phyloP scores from a whole-genome alignment of 1,284 basidiomycete genomes.

The Sporisorium sorghi region DNA sequence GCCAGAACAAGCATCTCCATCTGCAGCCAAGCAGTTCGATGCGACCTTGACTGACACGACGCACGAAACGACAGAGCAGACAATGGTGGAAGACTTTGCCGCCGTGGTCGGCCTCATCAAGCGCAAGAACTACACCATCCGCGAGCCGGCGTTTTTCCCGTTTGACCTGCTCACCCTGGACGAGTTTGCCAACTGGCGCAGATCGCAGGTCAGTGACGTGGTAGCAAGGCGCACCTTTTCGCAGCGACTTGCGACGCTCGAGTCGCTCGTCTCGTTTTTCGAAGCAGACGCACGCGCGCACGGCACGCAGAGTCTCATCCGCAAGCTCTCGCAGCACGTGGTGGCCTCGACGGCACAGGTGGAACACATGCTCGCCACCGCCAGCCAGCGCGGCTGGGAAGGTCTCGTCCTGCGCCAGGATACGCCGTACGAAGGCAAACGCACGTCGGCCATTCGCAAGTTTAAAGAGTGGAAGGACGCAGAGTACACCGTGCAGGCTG shows the following conservation, averaged over 20 bases:
- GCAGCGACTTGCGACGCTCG: conserved; percentile 27
- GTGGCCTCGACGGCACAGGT: conserved; percentile 19
- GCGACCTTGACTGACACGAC: background rate
- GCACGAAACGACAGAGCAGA: conserved; percentile 2
- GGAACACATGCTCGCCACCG: conserved; percentile 21
- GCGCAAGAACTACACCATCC: conserved; percentile 31
- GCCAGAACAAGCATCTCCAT: conserved; percentile 34
- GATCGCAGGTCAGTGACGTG: background rate
- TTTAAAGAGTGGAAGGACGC: conserved; percentile 56
- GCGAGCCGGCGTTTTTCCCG: conserved; percentile 48
- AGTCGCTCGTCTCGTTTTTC: conserved; percentile 28
- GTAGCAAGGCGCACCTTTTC: conserved; percentile 24
- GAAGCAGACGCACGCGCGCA: conserved; percentile 10
- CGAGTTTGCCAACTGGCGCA: conserved; percentile 54
- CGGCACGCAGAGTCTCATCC: conserved; percentile 19
- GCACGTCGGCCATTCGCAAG: conserved; percentile 51
- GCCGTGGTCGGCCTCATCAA: conserved; percentile 44
- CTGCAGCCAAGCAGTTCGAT: conserved; percentile 27
- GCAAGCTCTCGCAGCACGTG: conserved; percentile 40
- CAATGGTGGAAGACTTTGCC: conserved; percentile 54
- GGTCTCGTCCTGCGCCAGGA: conserved; percentile 54
- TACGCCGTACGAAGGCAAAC: conserved; percentile 52
- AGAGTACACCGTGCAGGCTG: conserved; percentile 49
- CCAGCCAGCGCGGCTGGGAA: conserved; percentile 52
- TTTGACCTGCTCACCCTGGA: conserved; percentile 55